Conservation (phyloP, 2,329 filamentous ascomycete species). For the Penicillium brevicompactum region DNA sequence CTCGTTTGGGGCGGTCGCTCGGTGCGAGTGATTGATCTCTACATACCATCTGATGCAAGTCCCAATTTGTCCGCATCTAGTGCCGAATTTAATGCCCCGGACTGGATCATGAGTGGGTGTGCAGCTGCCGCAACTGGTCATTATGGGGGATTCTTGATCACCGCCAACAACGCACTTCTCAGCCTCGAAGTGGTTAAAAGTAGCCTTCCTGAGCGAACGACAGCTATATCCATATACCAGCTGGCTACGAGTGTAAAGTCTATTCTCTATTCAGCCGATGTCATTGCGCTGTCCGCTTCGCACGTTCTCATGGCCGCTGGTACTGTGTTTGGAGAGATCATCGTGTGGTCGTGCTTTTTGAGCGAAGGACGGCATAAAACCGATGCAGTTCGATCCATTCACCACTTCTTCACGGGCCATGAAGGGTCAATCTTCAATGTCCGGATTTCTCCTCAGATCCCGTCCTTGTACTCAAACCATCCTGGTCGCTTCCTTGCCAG, state of each 20-base stretch:
- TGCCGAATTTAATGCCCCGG: conserved; percentile 56
- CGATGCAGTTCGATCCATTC: conserved; percentile 43
- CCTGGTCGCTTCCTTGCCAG: conserved; percentile 72
- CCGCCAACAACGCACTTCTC: conserved; percentile 83
- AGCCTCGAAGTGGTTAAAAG: conserved; percentile 43
- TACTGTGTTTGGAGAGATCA: conserved; percentile 91
- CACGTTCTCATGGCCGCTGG: conserved; percentile 78
- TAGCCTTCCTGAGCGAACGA: conserved; percentile 17
- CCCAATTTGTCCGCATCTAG: conserved; percentile 32
- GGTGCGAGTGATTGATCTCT: conserved; percentile 48
- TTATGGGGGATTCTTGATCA: conserved; percentile 64
- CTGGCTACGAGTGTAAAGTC: conserved; percentile 65
- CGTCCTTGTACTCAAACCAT: conserved; percentile 37
- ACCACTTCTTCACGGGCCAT: conserved; percentile 67
- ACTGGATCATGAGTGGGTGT: conserved; percentile 78
- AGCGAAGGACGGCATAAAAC: conserved; percentile 11
- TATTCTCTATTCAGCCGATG: conserved; percentile 82
- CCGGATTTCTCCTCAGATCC: conserved; percentile 66
- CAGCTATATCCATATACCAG: conserved; percentile 35
- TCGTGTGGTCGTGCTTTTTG: conserved; percentile 76
- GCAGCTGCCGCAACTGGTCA: conserved; percentile 26
- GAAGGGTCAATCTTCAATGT: conserved; percentile 95
- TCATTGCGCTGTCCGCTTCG: conserved; percentile 62
- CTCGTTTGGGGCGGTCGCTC: conserved; percentile 72
- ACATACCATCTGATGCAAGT: conserved; percentile 22